Evolutionary conservation across 2,329 filamentous ascomycete species (phyloP), one percentile per base, ranked within the genome.

Genomic region (Tolypocladium guangdongense): DNA sequence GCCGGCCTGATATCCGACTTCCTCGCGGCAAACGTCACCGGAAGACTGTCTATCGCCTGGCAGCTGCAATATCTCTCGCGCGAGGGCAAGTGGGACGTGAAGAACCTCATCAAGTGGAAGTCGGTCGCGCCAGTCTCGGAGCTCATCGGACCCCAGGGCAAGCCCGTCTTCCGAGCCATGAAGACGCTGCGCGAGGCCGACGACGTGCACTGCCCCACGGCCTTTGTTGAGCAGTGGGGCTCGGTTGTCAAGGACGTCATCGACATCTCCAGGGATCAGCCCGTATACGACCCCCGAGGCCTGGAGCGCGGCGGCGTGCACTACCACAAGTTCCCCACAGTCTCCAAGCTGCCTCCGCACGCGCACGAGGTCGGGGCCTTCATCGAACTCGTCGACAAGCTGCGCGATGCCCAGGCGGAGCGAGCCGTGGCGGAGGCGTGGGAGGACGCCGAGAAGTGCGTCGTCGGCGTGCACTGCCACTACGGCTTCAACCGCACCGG

Each of bases 51-150:
- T 1, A 81, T 92, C 32, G 88, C 86, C 45, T 97, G 92, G 91
- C 92, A 97, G 69, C 76, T 97, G 18, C 87, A 92, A 62, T 86
- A 93, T 62, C 81, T 97, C 27, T 89, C 87, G 2, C 89, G 87
- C 2, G 88, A 90, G 60, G 91, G 91, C 3, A 97, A 97, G 71
- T 97, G 92, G 92, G 92, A 96, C 64, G 90, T 97, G 60, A 97
- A 97, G 72, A 97, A 97, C 63, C 77, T 96, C 12, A 83, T 81
- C 55, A 97, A 97, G 66, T 97, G 92, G 92, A 81, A 88, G 67
- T 83, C 82, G 20, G 87, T 95, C 1, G 70, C 74, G 1, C 87
- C 90, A 0, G 88, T 95, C 1, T 95, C 88, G 0, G 77, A 80
- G 1, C 83, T 86, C 4, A 93, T 97, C 55, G 88, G 80, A 3